Evolutionary conservation across 768 basidiomycete species (phyloP).

Genomic region (Nevesoporus exiguus): DNA sequence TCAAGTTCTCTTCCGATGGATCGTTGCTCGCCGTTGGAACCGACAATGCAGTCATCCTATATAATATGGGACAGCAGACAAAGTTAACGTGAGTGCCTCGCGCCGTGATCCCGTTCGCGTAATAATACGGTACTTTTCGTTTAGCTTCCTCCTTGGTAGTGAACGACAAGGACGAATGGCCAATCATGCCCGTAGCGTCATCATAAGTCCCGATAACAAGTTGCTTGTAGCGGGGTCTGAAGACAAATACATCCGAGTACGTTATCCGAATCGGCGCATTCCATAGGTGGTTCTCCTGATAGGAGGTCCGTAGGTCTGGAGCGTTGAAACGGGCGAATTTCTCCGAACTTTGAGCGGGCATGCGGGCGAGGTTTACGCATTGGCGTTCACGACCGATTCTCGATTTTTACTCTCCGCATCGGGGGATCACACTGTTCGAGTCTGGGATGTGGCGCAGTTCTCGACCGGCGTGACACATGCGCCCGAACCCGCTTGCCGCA

Average conservation of each 20-base stretch:
- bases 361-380: slow-evolving; percentile 33
- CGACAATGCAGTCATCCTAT: slow-evolving; percentile 30
- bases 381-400: slow-evolving; percentile 36
- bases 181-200: slow-evolving; percentile 33
- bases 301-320: slow-evolving; percentile 25
- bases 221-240: slow-evolving; percentile 34
- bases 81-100: slow-evolving; percentile 25
- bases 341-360: slow-evolving; percentile 33
- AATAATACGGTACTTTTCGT: neutral
- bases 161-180: slow-evolving; percentile 18
- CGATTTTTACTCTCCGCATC: slow-evolving; percentile 35
- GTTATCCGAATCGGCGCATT: slow-evolving; percentile 4
- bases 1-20: slow-evolving; percentile 33
- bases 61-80: slow-evolving; percentile 25
- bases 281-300: neutral
- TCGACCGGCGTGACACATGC: slow-evolving; percentile 15
- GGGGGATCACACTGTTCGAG: slow-evolving; percentile 34
- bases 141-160: slow-evolving; percentile 27
- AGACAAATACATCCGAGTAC: slow-evolving; percentile 33
- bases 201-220: slow-evolving; percentile 30
- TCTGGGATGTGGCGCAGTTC: slow-evolving; percentile 34
- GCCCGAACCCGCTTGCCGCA: slow-evolving; percentile 18
- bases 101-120: neutral
- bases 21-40: slow-evolving; percentile 32
- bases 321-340: slow-evolving; percentile 22